These are phyloP conservation scores for Excoecaria agallocha DNA, from an alignment of 345 rosid genomes.

Conservation along the genomic window DNA sequence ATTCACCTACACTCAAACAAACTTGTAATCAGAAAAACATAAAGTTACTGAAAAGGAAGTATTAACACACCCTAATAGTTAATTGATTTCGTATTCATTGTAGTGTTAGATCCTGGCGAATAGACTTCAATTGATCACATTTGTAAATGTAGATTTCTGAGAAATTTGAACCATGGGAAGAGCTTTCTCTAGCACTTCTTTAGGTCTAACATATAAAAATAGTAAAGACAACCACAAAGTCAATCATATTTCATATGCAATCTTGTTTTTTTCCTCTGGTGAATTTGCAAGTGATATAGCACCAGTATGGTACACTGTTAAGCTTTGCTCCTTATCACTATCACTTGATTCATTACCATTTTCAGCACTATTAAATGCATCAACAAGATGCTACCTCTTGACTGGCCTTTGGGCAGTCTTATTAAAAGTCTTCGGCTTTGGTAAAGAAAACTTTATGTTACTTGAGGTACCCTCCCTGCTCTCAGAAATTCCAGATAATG, in stretches of 20 bases:
- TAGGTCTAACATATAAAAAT: slow-evolving; percentile 81
- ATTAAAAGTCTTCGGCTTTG: slow-evolving; percentile 49
- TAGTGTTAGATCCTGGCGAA: slow-evolving; percentile 96
- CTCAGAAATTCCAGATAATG: slow-evolving; percentile 36
- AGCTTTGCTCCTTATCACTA: too few species aligned
- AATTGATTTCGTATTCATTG: slow-evolving; percentile 83
- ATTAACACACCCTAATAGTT: slow-evolving; percentile 68
- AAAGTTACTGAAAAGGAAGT: too few species aligned
- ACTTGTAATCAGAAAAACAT: too few species aligned
- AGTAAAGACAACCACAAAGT: slow-evolving; percentile 9
- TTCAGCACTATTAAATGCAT: too few species aligned
- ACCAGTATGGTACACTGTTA: too few species aligned
- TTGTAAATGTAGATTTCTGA: slow-evolving; percentile 87
- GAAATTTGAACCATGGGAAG: slow-evolving; percentile 76
- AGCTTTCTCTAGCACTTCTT: slow-evolving; percentile 92
- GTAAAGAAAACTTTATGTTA: slow-evolving; percentile 35
- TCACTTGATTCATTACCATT: too few species aligned
- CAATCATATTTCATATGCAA: not conserved
- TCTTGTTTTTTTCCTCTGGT: too few species aligned
- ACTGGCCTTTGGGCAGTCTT: slow-evolving; percentile 58
- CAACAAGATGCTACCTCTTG: too few species aligned
- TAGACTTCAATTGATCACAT: slow-evolving; percentile 97
- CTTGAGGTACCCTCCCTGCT: slow-evolving; percentile 50
- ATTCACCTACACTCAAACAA: too few species aligned
- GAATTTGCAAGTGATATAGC: too few species aligned